These are phyloP conservation scores for Saccharomycopsis fermentans DNA, from an alignment of 805 yeast species.

Conservation along the genomic window DNA sequence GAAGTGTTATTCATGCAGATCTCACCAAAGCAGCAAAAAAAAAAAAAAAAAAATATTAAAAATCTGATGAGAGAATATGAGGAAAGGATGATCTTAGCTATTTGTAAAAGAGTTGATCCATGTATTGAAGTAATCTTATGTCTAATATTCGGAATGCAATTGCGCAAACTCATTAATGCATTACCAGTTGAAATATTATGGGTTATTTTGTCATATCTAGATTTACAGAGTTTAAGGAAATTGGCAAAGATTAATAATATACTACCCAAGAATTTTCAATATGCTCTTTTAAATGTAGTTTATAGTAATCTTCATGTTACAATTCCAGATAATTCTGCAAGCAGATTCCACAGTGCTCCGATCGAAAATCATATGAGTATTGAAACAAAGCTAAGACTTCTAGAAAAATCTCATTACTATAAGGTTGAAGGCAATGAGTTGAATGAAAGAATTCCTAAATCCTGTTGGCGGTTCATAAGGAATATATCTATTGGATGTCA, in stretches of 20 bases:
- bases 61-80: too few species aligned
- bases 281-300: not conserved
- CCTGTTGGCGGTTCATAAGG: not conserved
- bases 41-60: not conserved
- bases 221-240: not conserved
- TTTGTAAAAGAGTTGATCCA: not conserved
- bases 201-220: not conserved
- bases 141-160: not conserved
- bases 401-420: not conserved
- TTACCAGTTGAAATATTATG: not conserved
- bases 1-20: not conserved
- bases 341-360: not conserved
- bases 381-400: not conserved
- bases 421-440: not conserved
- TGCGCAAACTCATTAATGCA: not conserved
- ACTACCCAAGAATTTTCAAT: not conserved
- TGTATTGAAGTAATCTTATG: not conserved
- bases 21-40: not conserved
- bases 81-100: not conserved
- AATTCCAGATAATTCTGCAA: not conserved
- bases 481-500: not conserved
- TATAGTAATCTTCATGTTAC: not conserved
- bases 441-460: not conserved
- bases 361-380: not conserved
- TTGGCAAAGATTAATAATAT: not conserved